Base-by-base conservation (phyloP, 2,329 filamentous ascomycete species). In the Colletotrichum graminicola region DNA sequence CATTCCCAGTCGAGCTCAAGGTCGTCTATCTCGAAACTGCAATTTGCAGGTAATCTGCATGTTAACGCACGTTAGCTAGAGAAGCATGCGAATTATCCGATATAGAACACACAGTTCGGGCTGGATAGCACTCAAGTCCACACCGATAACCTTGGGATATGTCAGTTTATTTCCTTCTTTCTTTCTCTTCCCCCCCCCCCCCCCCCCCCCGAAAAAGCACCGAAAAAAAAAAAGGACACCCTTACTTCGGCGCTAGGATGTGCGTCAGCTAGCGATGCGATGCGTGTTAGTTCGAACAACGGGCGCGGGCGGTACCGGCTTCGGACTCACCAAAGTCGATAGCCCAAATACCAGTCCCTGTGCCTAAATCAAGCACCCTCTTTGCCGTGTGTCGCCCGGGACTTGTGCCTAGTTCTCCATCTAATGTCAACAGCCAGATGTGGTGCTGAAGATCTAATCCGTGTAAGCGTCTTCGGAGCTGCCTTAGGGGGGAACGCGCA, bases 11-110 rank as follows among this genome's bases (percentile, higher is more conserved):
- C 76, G 21, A 81, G 78, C 52, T 83, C 81, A 11, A 81, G 74
- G 64, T 85, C 81, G 63, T 85, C 83, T 45, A 85, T 77, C 59
- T 84, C 82, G 73, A 88, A 88, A 23, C 78, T 76, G 11, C 86
- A 80, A 65, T 89, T 88, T 0, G 84, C 79, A 1, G 86, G 85
- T 3, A 86, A 81, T 74, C 82, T 82, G 41, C 0, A 47, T 6
- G 3, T 29, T 6, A 10, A 36, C 16, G 34, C 21, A 11, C 6
- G 32, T 47, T 6, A 55, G 34, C 0, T 11, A 23, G 34, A 39
- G 7, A 23, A 26, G 10, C 18, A 12, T 29, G 43, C 14, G n/a
- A n/a, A 18, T 8, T 7, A 5, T 6, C 12, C 14, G 3, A 7
- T 5, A 36, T 11, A 18, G 16, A 10, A 66, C 77, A 8, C 71